A percentile compares a stretch with the other conserved stretches of the same genome.
Conservation (phyloP, 192 early-diverging fungal genomes). For the Linderina pennispora region DNA sequence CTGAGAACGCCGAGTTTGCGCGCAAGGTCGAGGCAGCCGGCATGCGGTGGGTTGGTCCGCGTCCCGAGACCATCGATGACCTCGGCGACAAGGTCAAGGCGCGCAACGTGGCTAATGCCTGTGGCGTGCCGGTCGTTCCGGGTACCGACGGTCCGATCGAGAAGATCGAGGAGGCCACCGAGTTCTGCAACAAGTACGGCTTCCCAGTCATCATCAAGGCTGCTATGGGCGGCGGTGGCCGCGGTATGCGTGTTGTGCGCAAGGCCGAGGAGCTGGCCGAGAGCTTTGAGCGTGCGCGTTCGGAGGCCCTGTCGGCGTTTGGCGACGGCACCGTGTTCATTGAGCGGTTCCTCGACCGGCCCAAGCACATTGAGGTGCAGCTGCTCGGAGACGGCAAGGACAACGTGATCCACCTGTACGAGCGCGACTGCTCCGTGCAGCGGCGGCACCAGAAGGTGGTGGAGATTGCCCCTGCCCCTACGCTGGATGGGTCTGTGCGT, state of each 20-base stretch:
- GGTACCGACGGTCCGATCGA: constrained; percentile 84
- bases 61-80: constrained; percentile 73
- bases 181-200: constrained; percentile 75
- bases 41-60: constrained; percentile 89
- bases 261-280: constrained; percentile 62
- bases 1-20: constrained; percentile 91
- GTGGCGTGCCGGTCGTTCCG: constrained; percentile 88
- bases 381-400: constrained; percentile 79
- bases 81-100: constrained; percentile 97
- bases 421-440: constrained; percentile 98
- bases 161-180: constrained; percentile 55
- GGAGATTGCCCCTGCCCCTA: constrained; percentile 84
- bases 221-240: constrained; percentile 93
- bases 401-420: constrained; percentile 86
- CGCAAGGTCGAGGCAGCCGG: constrained; percentile 81
- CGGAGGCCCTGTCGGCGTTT: constrained; percentile 89
- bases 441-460: constrained; percentile 96
- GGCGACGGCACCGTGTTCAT: constrained; percentile 95
- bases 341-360: constrained; percentile 86
- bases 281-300: constrained; percentile 76
- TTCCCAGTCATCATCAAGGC: constrained; percentile 97
- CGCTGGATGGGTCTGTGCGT: constrained; percentile 58
- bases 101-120: constrained; percentile 68
- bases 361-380: constrained; percentile 97
- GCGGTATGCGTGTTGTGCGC: constrained; percentile 94